These are phyloP conservation scores for Allium sativum DNA, from an alignment of 106 monocot genomes.

Conservation along the genomic window DNA sequence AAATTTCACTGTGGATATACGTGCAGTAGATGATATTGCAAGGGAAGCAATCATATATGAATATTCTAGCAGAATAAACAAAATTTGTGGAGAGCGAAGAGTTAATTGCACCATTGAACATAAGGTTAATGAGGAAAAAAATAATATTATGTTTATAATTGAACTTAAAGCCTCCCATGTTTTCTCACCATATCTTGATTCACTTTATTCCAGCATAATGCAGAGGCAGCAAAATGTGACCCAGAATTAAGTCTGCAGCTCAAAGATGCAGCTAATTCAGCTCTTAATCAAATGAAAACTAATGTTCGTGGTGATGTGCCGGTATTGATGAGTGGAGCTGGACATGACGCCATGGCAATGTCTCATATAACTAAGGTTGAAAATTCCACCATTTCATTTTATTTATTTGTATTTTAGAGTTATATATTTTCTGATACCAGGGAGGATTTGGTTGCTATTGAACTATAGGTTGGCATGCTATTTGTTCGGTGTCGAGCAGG, in stretches of 20 bases:
- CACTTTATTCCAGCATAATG: conserved; percentile 48
- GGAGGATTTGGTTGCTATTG: too few relatives aligned
- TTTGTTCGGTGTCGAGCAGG: conserved; percentile 90
- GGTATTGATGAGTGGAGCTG: conserved; percentile 90
- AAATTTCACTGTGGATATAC: conserved; percentile 77
- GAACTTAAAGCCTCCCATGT: too few relatives aligned
- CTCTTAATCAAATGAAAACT: conserved; percentile 24
- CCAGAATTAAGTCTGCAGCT: conserved; percentile 47
- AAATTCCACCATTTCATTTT: background rate
- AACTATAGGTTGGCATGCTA: conserved; percentile 77
- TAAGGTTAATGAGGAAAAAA: conserved; percentile 32
- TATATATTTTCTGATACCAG: too few relatives aligned
- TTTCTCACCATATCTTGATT: too few relatives aligned
- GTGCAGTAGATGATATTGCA: conserved; percentile 58
- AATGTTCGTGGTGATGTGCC: conserved; percentile 33
- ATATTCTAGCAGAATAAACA: conserved; percentile 38
- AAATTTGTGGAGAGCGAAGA: conserved; percentile 47
- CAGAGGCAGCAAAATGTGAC: conserved; percentile 52
- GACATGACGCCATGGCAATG: conserved; percentile 75
- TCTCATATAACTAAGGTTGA: conserved; percentile 41
- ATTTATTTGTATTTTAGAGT: too few relatives aligned
- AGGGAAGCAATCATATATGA: conserved; percentile 57
- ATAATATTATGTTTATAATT: too few relatives aligned
- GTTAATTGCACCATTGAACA: conserved; percentile 66
- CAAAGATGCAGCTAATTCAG: conserved; percentile 45